A percentile compares a stretch with the other conserved stretches of the same genome.
Conservation (phyloP, 2,329 filamentous ascomycete species). For the Colletotrichum australisinense region DNA sequence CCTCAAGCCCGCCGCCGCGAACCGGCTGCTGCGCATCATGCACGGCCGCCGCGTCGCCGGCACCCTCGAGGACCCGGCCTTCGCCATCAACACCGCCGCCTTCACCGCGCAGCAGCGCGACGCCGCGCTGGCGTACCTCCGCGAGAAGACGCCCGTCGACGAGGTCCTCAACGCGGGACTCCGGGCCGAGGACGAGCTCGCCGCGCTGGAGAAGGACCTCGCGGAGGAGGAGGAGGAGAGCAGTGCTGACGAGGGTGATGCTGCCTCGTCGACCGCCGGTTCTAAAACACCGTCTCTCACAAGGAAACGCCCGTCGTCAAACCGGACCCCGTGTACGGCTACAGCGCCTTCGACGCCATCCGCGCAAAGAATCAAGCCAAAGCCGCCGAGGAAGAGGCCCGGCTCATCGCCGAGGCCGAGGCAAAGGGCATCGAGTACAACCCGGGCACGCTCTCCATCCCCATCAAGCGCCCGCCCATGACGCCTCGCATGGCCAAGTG, state of each 20-base stretch:
- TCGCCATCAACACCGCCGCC: constrained; percentile 58
- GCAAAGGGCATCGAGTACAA: constrained; percentile 39
- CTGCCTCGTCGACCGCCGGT: constrained; percentile 19
- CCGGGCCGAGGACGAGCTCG: constrained; percentile 72
- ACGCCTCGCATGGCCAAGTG: constrained; percentile 55
- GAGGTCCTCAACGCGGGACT: constrained; percentile 71
- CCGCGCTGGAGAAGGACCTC: constrained; percentile 57
- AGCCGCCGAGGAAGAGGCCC: constrained; percentile 58
- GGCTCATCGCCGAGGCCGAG: constrained; percentile 48
- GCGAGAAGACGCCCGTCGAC: constrained; percentile 65
- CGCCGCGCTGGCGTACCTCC: constrained; percentile 65
- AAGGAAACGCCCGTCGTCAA: constrained; percentile 41
- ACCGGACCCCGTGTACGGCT: constrained; percentile 66
- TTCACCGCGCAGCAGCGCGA: constrained; percentile 56
- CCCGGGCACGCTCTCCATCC: constrained; percentile 54
- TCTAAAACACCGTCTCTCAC: constrained; percentile 12
- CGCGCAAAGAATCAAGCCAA: constrained; percentile 64
- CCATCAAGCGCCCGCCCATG: constrained; percentile 52
- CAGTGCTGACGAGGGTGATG: constrained; percentile 36
- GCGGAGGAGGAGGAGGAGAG: constrained; percentile 27
- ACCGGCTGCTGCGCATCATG: constrained; percentile 66
- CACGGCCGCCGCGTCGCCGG: constrained; percentile 74
- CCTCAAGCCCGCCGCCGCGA: constrained; percentile 58
- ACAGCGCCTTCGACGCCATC: constrained; percentile 67
- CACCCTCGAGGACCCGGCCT: constrained; percentile 69